phyloP scores from a whole-genome alignment of 192 early-diverging fungal species.

The Thamnidium elegans region DNA sequence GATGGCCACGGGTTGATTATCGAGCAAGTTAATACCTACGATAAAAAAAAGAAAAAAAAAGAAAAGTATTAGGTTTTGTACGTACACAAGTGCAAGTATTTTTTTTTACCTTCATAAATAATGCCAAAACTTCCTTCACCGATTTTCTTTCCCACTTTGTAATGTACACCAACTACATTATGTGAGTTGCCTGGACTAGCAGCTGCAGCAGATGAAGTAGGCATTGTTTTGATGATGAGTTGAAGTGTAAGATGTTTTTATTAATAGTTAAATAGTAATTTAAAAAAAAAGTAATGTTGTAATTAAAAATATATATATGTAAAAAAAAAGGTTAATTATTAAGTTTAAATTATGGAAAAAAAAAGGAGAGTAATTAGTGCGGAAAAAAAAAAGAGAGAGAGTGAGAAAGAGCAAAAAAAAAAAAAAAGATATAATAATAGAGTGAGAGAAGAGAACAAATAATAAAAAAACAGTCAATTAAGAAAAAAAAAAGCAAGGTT shows the following conservation, averaged over 20 bases:
- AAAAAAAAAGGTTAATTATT: neutral
- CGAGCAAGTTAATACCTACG: conserved; percentile 79
- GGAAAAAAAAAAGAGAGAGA: neutral
- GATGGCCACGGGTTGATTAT: conserved; percentile 92
- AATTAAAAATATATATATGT: conserved; percentile 4
- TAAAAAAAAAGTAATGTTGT: neutral
- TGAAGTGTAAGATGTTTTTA: neutral
- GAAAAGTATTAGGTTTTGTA: neutral
- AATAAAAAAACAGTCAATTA: neutral
- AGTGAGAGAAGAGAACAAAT: neutral
- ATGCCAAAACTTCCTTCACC: conserved; percentile 98
- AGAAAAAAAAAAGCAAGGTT: conserved; percentile 7
- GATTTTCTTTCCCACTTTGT: conserved; percentile 94
- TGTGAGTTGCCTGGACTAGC: conserved; percentile 19
- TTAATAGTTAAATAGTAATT: neutral
- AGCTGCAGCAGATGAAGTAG: conserved; percentile 6
- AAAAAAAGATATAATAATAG: conserved; percentile 2
- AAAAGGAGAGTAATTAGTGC: conserved; percentile 9
- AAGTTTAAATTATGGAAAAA: conserved; percentile 18
- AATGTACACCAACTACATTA: conserved; percentile 91
- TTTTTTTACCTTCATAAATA: conserved; percentile 89
- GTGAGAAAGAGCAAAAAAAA: neutral
- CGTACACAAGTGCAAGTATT: conserved; percentile 10
- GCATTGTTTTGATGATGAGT: neutral
- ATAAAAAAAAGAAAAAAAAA: too few species aligned